These are phyloP conservation scores for Gracilaria domingensis DNA, from an alignment of 23 red algal genomes.

Conservation along the genomic window DNA sequence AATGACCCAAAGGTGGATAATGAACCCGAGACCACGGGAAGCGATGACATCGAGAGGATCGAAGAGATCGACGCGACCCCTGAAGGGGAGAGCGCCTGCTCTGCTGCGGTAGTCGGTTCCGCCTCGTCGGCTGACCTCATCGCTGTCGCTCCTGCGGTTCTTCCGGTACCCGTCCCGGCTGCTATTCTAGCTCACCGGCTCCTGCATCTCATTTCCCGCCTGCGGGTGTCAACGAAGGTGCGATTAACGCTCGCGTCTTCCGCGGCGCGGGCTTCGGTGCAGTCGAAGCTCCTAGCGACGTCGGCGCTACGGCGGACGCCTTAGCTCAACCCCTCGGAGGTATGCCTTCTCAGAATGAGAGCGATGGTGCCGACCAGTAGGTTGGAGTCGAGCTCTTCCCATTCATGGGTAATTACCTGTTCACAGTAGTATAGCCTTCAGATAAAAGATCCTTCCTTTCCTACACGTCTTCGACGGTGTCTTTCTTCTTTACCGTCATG, in stretches of 20 bases:
- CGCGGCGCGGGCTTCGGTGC: background rate
- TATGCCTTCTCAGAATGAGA: background rate
- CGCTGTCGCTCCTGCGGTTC: background rate
- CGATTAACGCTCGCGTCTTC: background rate
- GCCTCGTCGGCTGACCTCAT: no score
- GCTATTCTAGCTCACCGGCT: background rate
- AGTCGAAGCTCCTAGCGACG: background rate
- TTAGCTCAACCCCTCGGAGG: background rate
- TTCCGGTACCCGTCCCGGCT: background rate
- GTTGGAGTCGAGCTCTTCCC: no score
- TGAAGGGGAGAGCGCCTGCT: background rate
- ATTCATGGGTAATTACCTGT: no score
- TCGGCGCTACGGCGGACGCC: background rate
- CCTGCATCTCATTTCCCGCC: no score
- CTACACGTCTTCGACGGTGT: no score
- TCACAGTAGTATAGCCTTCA: no score
- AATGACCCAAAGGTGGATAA: background rate
- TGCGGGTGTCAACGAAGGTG: no score
- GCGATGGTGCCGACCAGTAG: background rate
- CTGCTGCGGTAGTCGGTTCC: background rate
- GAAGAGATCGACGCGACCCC: no score
- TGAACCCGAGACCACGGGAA: background rate
- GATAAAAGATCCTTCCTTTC: no score
- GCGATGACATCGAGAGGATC: background rate
- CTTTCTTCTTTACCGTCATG: no score